These are phyloP conservation scores for Auxenochlorella protothecoides DNA, from an alignment of 139 green algal genomes.

Conservation along the genomic window DNA sequence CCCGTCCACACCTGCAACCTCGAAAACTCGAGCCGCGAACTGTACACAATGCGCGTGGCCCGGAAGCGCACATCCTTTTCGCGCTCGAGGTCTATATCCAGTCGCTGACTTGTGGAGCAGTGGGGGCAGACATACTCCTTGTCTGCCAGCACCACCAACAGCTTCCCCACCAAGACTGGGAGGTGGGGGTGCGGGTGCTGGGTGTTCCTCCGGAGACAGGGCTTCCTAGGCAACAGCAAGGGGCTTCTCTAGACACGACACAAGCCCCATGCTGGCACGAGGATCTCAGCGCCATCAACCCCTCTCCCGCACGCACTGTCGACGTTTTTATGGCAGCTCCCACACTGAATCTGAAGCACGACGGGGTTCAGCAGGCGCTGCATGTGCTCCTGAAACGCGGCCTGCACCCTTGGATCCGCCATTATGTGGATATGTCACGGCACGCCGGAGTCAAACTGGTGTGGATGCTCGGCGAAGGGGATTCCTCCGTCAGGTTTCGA, in stretches of 20 bases:
- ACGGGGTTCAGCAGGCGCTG: too few relatives aligned
- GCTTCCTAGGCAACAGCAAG: too few relatives aligned
- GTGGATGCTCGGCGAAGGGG: too few relatives aligned
- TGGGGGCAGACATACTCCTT: conserved; percentile 24
- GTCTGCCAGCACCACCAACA: conserved; percentile 7
- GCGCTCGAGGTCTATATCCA: conserved; percentile 19
- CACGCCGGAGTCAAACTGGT: too few relatives aligned
- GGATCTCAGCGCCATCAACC: neutral
- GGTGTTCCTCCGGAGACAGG: too few relatives aligned
- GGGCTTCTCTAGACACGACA: neutral
- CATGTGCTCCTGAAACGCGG: too few relatives aligned
- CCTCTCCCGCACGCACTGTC: conserved; percentile 10
- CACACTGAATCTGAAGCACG: conserved; percentile 28
- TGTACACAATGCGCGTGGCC: neutral
- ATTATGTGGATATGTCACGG: too few relatives aligned
- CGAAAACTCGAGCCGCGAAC: too few relatives aligned
- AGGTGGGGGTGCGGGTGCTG: too few relatives aligned
- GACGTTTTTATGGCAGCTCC: conserved; percentile 19
- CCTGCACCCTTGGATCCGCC: too few relatives aligned
- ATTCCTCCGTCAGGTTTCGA: too few relatives aligned
- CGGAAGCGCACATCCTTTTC: conserved; percentile 11
- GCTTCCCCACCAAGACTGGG: neutral
- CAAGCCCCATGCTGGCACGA: neutral
- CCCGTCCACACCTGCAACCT: neutral
- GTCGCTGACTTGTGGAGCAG: conserved; percentile 16